phyloP scores from a whole-genome alignment of 148 eudicot genomes.

The Polygonum aviculare region DNA sequence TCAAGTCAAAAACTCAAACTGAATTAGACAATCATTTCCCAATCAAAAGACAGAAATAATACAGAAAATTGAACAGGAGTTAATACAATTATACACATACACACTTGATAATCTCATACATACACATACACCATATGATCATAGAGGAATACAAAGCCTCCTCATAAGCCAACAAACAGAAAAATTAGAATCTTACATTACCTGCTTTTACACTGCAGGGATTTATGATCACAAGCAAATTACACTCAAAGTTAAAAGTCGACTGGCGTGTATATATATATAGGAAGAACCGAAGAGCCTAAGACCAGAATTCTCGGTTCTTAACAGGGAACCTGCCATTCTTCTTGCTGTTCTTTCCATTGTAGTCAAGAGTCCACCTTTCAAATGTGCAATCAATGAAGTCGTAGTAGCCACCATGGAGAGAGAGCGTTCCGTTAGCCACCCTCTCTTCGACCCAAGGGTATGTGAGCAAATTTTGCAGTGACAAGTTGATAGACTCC shows the following conservation, averaged over 20 bases:
- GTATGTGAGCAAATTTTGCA: slow-evolving; percentile 71
- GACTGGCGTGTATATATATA: background rate
- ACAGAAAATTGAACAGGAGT: background rate
- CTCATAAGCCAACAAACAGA: background rate
- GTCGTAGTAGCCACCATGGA: slow-evolving; percentile 94
- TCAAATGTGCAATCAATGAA: slow-evolving; percentile 81
- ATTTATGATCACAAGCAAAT: background rate
- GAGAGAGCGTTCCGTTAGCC: slow-evolving; percentile 45
- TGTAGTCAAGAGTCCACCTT: slow-evolving; percentile 82
- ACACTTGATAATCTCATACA: background rate
- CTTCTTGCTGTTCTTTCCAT: slow-evolving; percentile 17
- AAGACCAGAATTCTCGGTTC: slow-evolving; percentile 67
- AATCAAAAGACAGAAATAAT: background rate
- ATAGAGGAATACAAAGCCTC: background rate
- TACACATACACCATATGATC: slow-evolving; percentile 3
- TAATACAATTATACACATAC: background rate
- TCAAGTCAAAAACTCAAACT: background rate
- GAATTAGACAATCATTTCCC: background rate
- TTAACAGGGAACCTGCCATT: slow-evolving; percentile 30
- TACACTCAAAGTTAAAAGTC: background rate
- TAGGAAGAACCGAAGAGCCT: background rate
- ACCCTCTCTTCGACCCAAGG: slow-evolving; percentile 96
- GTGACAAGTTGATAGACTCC: slow-evolving; percentile 83
- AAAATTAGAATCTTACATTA: background rate
- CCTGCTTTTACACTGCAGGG: background rate